Base-by-base conservation (phyloP, 345 rosid genomes). In the Fremontodendron californicum region DNA sequence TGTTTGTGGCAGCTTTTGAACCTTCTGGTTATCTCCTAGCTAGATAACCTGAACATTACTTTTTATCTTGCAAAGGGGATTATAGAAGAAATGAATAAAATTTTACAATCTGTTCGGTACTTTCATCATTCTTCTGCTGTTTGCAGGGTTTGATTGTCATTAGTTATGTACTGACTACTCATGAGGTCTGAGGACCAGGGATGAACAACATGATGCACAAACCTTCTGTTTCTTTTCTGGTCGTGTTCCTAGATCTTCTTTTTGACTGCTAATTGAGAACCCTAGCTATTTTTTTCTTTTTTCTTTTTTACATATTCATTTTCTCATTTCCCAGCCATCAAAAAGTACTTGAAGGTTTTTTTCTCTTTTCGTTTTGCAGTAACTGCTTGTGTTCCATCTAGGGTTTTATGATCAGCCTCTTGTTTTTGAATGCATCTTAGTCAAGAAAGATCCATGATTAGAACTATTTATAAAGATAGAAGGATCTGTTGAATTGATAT, bases 201-300 rank as follows among this genome's bases (percentile, higher is more conserved):
- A 1, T 23, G 5, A 21, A 18, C 52, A 76, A 35, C 73, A 42
- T 21, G 19, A 35, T 25, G 4, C 31, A 23, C 13, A 40, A n/a
- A 19, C 8, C 71, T 11, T 66, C 16, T 15, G 40, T 29, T 37
- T 37, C 43, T 31, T 18, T 10, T 16, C 61, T 19, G 12, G 75
- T 48, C 61, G 18, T 49, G 4, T 49, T 49, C 39, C 27, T 51
- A 49, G 18, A 19, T 35, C 43, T 1, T 25, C 45, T 52, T 71
- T 74, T 13, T n/a, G 60, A 75, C 37, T 75, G 16, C 67, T 46
- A 70, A 15, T 62, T 39, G 7, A 60, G 63, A 80, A 75, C 76
- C 82, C 46, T 52, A 72, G 58, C 78, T 75, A 25, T 27, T n/a
- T 64, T 9, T 31, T 6, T 33, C 3, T 33, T 4, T 31, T 19